These are phyloP conservation scores for Wallacemonas sp. DNA, from an alignment of 208 protist genomes.

Conservation along the genomic window DNA sequence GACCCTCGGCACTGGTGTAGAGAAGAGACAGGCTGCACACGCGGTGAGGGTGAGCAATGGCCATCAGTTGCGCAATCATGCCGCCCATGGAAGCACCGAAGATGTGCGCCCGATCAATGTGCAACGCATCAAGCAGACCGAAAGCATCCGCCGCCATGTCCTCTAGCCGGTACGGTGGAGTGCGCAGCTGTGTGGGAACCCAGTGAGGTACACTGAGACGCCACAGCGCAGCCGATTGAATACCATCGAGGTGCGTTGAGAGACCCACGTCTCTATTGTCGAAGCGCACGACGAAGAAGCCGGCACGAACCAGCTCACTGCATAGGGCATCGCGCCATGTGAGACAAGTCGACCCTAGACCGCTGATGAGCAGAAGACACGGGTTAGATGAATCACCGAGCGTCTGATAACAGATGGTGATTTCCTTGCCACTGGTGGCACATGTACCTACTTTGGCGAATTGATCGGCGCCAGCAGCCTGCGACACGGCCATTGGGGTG, in stretches of 20 bases:
- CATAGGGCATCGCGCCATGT: constrained; percentile 14
- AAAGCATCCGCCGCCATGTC: constrained; percentile 19
- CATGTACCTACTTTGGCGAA: constrained; percentile 5
- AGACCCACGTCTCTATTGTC: constrained; percentile 23
- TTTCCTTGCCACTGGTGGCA: not conserved
- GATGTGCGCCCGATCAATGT: constrained; percentile 17
- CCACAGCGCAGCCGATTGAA: not conserved
- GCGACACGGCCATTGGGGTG: too few relatives aligned
- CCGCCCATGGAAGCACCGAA: constrained; percentile 22
- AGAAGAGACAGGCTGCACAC: not conserved
- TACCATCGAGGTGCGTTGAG: constrained; percentile 8
- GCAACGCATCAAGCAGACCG: constrained; percentile 1
- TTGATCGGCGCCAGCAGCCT: not conserved
- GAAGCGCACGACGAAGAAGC: constrained; percentile 21
- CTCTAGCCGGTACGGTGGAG: constrained; percentile 11
- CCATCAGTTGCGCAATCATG: constrained; percentile 23
- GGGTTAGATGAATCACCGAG: not conserved
- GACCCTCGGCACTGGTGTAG: not conserved
- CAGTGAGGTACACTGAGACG: not conserved
- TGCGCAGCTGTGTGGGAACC: not conserved
- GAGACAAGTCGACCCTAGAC: constrained; percentile 13
- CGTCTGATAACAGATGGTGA: constrained; percentile 19
- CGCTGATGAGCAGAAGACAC: constrained; percentile 15
- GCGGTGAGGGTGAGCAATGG: constrained; percentile 1
- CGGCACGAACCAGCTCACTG: not conserved